Evolutionary conservation across 371 early-diverging fungal genomes (phyloP).

Genomic region (Rhizopus sp.): DNA sequence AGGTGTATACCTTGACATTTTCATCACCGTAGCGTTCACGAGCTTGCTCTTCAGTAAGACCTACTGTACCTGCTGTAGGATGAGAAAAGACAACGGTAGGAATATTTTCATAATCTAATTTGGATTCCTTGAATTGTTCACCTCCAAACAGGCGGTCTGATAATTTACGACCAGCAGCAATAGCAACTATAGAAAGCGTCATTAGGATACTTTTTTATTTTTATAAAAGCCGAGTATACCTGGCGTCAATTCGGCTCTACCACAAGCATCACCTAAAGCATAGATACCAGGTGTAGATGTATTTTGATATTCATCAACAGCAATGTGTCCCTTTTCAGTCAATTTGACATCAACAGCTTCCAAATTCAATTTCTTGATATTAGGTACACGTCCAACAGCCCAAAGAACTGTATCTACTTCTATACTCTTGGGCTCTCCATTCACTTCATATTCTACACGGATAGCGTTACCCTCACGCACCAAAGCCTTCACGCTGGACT

Average conservation of each 20-base stretch:
- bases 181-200: constrained; percentile 63
- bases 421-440: constrained; percentile 37
- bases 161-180: constrained; percentile 93
- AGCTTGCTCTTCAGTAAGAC: constrained; percentile 88
- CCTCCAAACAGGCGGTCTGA: constrained; percentile 91
- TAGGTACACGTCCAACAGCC: constrained; percentile 90
- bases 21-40: constrained; percentile 72
- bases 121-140: constrained; percentile 62
- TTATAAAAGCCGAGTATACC: constrained; percentile 41
- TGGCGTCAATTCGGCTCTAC: constrained; percentile 92
- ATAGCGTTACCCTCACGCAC: constrained; percentile 40
- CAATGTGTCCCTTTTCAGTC: constrained; percentile 69
- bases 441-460: constrained; percentile 43
- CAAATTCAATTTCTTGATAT: constrained; percentile 70
- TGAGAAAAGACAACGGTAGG: constrained; percentile 98
- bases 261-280: constrained; percentile 96
- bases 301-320: constrained; percentile 85
- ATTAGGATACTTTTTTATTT: background rate
- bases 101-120: constrained; percentile 92
- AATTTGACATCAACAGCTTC: constrained; percentile 65
- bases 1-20: constrained; percentile 81
- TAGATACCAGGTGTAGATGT: constrained; percentile 73
- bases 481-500: constrained; percentile 58
- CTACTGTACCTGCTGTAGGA: constrained; percentile 90
- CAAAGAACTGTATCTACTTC: constrained; percentile 77